Conservation (phyloP, 768 basidiomycete species). For the Auriscalpium orientale region DNA sequence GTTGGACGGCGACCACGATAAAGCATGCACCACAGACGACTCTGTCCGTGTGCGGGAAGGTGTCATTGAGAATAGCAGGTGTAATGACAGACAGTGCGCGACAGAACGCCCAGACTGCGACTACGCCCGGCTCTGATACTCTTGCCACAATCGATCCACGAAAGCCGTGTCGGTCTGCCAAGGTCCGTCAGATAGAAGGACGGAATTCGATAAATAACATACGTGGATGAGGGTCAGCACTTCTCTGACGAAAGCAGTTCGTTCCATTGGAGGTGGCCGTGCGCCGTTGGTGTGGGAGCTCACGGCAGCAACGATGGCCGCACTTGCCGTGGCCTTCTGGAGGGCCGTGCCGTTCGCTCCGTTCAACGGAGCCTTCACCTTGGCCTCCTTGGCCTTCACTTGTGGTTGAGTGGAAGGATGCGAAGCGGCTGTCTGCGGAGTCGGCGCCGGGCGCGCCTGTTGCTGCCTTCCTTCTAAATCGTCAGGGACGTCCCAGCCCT, state of each 20-base stretch:
- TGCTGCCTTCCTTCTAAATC: background rate
- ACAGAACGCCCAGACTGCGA: too few species aligned
- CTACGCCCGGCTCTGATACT: conserved; percentile 29
- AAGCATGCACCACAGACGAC: too few species aligned
- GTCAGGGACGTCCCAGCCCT: conserved; percentile 50
- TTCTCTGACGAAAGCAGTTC: conserved; percentile 49
- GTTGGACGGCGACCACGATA: too few species aligned
- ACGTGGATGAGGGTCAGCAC: conserved; percentile 56
- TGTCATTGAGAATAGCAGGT: too few species aligned
- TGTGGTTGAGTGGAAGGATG: background rate
- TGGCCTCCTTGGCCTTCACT: background rate
- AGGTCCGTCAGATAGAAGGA: background rate
- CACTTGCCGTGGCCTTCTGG: conserved; percentile 5
- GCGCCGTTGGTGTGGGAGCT: conserved; percentile 8
- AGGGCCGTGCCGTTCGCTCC: background rate
- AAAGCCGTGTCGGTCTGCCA: conserved; percentile 57
- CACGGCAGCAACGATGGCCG: conserved; percentile 12
- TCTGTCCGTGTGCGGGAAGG: too few species aligned
- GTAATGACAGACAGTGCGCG: too few species aligned
- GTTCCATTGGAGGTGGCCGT: conserved; percentile 6
- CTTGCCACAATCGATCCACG: conserved; percentile 52
- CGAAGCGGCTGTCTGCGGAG: background rate
- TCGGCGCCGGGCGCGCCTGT: background rate
- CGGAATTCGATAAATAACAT: background rate
- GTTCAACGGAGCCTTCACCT: background rate